These are phyloP conservation scores for Quercus dentata DNA, from an alignment of 306 rosid species.

Conservation along the genomic window DNA sequence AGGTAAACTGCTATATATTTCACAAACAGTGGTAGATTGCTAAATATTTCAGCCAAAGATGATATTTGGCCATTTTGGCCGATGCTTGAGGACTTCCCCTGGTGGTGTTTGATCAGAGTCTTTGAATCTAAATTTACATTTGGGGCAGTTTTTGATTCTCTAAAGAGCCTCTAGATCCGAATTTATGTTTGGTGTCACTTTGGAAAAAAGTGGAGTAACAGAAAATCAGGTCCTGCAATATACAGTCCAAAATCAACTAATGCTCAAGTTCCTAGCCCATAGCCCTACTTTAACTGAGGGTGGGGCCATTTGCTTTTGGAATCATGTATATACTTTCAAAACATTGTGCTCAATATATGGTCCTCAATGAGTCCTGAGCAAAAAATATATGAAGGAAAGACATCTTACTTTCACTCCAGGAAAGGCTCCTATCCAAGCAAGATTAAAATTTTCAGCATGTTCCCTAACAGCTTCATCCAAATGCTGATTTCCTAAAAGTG, in stretches of 20 bases:
- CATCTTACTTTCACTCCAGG: conserved; percentile 28
- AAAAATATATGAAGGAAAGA: background rate
- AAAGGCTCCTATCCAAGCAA: conserved; percentile 35
- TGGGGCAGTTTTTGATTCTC: no score
- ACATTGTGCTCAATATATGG: no score
- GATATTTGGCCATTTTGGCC: no score
- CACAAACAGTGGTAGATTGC: no score
- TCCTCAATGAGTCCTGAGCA: background rate
- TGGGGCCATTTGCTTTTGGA: background rate
- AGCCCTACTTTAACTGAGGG: background rate
- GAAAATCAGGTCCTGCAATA: background rate
- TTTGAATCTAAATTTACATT: no score
- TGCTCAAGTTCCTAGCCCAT: background rate
- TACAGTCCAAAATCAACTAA: background rate
- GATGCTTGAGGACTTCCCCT: no score
- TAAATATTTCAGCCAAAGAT: no score
- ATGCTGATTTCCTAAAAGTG: conserved; percentile 15
- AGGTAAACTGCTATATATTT: no score
- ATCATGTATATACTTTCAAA: background rate
- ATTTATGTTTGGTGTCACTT: no score
- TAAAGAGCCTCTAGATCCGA: no score
- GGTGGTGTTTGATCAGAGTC: no score
- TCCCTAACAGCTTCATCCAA: conserved; percentile 23
- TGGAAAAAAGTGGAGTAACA: no score
- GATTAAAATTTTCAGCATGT: conserved; percentile 14